Evolutionary conservation across 1,139 yeast species (phyloP).

Genomic region (Kodamaea sp.): DNA sequence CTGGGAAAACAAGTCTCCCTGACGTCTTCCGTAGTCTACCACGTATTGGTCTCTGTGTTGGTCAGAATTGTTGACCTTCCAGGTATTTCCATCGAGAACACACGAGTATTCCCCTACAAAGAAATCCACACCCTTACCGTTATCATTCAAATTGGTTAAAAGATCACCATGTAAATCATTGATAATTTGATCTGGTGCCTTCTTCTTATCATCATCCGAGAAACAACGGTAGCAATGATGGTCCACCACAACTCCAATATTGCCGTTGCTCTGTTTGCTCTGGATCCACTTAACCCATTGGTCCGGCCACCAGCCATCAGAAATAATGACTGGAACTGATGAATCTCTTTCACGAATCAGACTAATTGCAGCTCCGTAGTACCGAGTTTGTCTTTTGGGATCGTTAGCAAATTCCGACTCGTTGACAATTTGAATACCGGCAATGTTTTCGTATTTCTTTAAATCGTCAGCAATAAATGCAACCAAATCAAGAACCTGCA

Average conservation of each 20-base stretch:
- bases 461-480: slow-evolving; percentile 66
- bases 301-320: slow-evolving; percentile 93
- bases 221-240: slow-evolving; percentile 87
- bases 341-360: slow-evolving; percentile 59
- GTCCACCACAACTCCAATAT: slow-evolving; percentile 72
- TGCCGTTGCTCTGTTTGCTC: slow-evolving; percentile 36
- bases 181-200: slow-evolving; percentile 65
- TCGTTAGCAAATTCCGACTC: slow-evolving; percentile 69
- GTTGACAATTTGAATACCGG: slow-evolving; percentile 82
- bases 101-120: slow-evolving; percentile 91
- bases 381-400: slow-evolving; percentile 53
- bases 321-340: slow-evolving; percentile 70
- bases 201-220: slow-evolving; percentile 68
- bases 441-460: slow-evolving; percentile 59
- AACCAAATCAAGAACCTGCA: slow-evolving; percentile 51
- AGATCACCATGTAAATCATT: slow-evolving; percentile 55
- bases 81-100: slow-evolving; percentile 73
- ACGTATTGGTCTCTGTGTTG: slow-evolving; percentile 38
- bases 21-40: slow-evolving; percentile 41
- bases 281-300: slow-evolving; percentile 76
- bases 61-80: slow-evolving; percentile 60
- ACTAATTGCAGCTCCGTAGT: slow-evolving; percentile 67
- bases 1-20: slow-evolving; percentile 44
- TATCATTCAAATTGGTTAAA: slow-evolving; percentile 49
- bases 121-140: slow-evolving; percentile 60